phyloP scores from a whole-genome alignment of 108 stramenopile species.

The Nitzschia inconspicua region DNA sequence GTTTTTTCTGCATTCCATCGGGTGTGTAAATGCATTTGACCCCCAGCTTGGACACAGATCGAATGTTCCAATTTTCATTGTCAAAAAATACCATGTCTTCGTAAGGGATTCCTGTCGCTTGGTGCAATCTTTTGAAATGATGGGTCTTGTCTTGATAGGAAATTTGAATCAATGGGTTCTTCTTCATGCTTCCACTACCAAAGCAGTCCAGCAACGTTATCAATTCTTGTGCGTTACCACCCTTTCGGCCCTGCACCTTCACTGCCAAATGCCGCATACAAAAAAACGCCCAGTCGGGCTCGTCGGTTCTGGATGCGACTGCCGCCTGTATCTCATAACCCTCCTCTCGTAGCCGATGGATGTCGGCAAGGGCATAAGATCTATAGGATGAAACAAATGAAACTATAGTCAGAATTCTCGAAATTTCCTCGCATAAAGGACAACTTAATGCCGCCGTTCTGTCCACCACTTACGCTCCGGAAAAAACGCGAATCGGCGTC shows the following conservation, averaged over 20 bases:
- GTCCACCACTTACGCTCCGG: slow-evolving; percentile 36
- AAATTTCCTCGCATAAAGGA: too few relatives aligned
- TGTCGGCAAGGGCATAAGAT: slow-evolving; percentile 52
- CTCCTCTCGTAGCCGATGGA: slow-evolving; percentile 40
- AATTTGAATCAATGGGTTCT: slow-evolving; percentile 50
- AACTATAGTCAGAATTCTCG: not conserved
- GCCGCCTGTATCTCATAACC: slow-evolving; percentile 52
- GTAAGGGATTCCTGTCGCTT: slow-evolving; percentile 60
- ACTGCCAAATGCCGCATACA: slow-evolving; percentile 58
- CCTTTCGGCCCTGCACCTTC: not conserved
- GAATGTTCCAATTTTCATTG: slow-evolving; percentile 76
- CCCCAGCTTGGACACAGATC: slow-evolving; percentile 46
- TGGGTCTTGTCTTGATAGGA: slow-evolving; percentile 45
- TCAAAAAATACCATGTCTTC: slow-evolving; percentile 90
- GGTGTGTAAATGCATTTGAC: slow-evolving; percentile 80
- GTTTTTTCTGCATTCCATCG: slow-evolving; percentile 56
- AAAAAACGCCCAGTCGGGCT: slow-evolving; percentile 64
- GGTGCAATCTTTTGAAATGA: slow-evolving; percentile 63
- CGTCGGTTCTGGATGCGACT: slow-evolving; percentile 74
- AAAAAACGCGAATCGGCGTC: slow-evolving; percentile 41
- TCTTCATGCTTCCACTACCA: too few relatives aligned
- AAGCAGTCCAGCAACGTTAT: slow-evolving; percentile 47
- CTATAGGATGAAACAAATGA: slow-evolving; percentile 4
- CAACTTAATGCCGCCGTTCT: not conserved
- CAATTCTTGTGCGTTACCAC: slow-evolving; percentile 16